A percentile compares a stretch with the other conserved stretches of the same genome.
Conservation (phyloP, 805 yeast species). For the Torulaspora maleeae region DNA sequence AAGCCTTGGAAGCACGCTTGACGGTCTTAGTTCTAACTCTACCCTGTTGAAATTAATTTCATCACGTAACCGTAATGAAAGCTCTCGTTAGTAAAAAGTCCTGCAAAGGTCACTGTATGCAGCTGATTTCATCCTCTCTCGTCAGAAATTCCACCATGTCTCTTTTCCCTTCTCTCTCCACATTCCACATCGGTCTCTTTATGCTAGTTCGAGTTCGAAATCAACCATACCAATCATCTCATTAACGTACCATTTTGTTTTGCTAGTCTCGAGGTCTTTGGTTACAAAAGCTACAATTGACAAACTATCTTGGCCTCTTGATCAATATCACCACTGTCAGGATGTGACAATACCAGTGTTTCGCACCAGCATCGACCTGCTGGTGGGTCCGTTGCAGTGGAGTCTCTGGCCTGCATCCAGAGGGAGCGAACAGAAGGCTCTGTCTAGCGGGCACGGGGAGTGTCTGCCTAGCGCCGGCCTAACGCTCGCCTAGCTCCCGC, state of each 20-base stretch:
- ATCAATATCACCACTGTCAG: neutral
- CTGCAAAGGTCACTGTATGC: neutral
- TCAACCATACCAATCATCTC: neutral
- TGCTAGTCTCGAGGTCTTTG: conserved; percentile 27
- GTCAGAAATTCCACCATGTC: neutral
- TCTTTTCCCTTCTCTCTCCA: neutral
- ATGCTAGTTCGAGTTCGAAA: neutral
- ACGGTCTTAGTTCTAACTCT: conserved; percentile 99
- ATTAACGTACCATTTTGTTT: conserved; percentile 30
- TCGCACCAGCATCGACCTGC: neutral
- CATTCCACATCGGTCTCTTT: neutral
- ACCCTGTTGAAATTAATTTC: conserved; percentile 56
- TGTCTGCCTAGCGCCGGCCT: neutral
- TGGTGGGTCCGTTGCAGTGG: neutral
- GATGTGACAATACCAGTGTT: neutral
- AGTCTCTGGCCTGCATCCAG: no score
- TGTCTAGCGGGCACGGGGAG: neutral
- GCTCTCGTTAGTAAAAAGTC: conserved; percentile 19
- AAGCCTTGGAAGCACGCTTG: conserved; percentile 99
- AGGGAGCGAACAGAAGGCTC: no score
- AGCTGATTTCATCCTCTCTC: neutral
- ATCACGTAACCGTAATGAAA: conserved; percentile 3
- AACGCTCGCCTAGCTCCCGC: neutral
- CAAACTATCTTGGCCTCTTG: neutral
- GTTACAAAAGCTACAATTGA: neutral